Base-by-base conservation (phyloP, 257 asterid genomes). In the Henckelia pumila region DNA sequence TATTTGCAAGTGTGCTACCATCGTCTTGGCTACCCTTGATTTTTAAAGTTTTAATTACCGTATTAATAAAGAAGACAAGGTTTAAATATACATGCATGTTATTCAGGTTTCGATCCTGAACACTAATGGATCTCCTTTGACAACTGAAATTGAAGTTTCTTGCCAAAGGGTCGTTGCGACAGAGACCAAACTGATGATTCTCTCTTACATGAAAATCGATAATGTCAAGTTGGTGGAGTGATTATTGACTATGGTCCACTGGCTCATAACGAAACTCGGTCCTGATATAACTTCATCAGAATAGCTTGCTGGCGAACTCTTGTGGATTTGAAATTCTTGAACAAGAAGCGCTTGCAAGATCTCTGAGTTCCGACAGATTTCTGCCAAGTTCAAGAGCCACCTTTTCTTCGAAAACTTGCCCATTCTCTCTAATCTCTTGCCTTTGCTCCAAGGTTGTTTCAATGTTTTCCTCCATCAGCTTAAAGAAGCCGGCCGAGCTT, bases 401-500 rank as follows among this genome's bases (percentile, higher is more conserved):
- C 79, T 82, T 86, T 76, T 84, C 60, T 63, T 91, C 88, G 8
- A 91, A 75, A 69, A 86, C 64, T 68, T 91, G 86, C 0, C 96
- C 96, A 7, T 81, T 83, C 68, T 88, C 97, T 71, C 95, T 82
- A 23, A 66, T 83, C 55, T 61, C 81, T 33, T 86, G 88, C 23
- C 57, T 70, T 68, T 86, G 89, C 8, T 47, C 64, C 85, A 88
- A 30, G 26, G 80, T 85, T 20, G 75, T 69, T 29, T 76, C 87
- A 3, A 91, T 88, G 2, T 89, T 69, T 23, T 88, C 92, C 32
- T 88, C 84, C 89, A 88, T 78, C 62, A 71, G 40, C 73, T 73
- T 50, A 23, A 90, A 90, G 76, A 90, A 88, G 14, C 97, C 97
- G 0, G 95, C 96, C 3, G 84, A 84, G 77, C 85, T 74, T 22